These are phyloP conservation scores for Ustilago bromivora DNA, from an alignment of 1,284 basidiomycete genomes.

Conservation along the genomic window DNA sequence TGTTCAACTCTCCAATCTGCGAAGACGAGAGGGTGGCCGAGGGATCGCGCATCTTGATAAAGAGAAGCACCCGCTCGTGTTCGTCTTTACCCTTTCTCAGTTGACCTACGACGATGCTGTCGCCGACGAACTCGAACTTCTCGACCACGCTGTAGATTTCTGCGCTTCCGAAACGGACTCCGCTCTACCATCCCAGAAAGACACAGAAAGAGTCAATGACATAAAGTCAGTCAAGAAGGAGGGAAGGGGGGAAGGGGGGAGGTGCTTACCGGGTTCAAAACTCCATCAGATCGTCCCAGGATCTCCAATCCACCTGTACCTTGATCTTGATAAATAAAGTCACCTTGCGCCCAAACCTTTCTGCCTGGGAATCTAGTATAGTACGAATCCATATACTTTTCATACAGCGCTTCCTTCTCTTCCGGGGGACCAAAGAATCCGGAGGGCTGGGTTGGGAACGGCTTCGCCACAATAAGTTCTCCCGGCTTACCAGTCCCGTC, in stretches of 20 bases:
- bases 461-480: constrained; percentile 63
- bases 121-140: constrained; percentile 58
- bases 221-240: neutral
- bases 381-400: constrained; percentile 68
- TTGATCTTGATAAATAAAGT: constrained; percentile 52
- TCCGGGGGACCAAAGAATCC: constrained; percentile 49
- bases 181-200: constrained; percentile 70
- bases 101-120: constrained; percentile 67
- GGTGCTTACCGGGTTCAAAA: constrained; percentile 73
- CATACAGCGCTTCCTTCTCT: constrained; percentile 58
- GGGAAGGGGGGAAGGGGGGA: neutral
- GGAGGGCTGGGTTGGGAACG: constrained; percentile 68
- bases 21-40: constrained; percentile 15
- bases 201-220: neutral
- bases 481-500: constrained; percentile 60
- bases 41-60: constrained; percentile 62
- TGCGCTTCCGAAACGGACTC: constrained; percentile 84
- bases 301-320: constrained; percentile 78
- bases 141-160: constrained; percentile 84
- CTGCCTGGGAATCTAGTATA: constrained; percentile 58
- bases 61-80: constrained; percentile 67
- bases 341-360: constrained; percentile 58
- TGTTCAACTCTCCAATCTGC: constrained; percentile 55
- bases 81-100: constrained; percentile 47
- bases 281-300: constrained; percentile 74